Base-by-base conservation (phyloP, 371 early-diverging fungal genomes). In the Circinella minor region DNA sequence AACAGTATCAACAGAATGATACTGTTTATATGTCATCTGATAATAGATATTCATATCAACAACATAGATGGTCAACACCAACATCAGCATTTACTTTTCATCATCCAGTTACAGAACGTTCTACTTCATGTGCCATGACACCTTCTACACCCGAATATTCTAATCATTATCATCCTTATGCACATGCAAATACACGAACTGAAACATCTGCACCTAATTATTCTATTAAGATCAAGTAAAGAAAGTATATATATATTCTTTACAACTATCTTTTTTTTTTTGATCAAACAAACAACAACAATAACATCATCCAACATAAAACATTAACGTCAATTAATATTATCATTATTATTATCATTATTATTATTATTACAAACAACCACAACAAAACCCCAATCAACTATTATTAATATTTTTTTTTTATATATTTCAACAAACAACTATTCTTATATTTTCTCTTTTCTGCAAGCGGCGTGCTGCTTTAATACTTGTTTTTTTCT, bases 61-160 rank as follows among this genome's bases (percentile, higher is more conserved):
- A 69, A 13, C 70, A 60, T 4, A 62, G 60, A 55, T 66, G 67
- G 67, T 65, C 65, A 17, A 36, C 65, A n/a, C 65, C 65, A 17
- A 34, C 49, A 17, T 68, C 61, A 20, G 51, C 51, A 37, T 61
- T 60, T 60, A 36, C 68, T 49, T 61, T 68, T 47, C 68, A 51
- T 49, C 49, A 59, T 61, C 62, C 68, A 46, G 49, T 20, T 37
- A 54, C 65, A 36, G 65, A 65, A 15, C 54, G 65, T 37, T 36
- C 65, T 54, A 10, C 57, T 34, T 57, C 57, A n/a, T 65, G 54
- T 27, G 14, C 54, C 48, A 65, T 65, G 65, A 65, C 46, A 48
- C 34, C 57, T 34, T 18, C 62, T 10, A 61, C 62, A 17, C 39
- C 62, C 62, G 38, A 38, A 15, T 46, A 46, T 38, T 39, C 46